These are phyloP conservation scores for Calocera cornea DNA, from an alignment of 768 basidiomycete species.

Conservation along the genomic window DNA sequence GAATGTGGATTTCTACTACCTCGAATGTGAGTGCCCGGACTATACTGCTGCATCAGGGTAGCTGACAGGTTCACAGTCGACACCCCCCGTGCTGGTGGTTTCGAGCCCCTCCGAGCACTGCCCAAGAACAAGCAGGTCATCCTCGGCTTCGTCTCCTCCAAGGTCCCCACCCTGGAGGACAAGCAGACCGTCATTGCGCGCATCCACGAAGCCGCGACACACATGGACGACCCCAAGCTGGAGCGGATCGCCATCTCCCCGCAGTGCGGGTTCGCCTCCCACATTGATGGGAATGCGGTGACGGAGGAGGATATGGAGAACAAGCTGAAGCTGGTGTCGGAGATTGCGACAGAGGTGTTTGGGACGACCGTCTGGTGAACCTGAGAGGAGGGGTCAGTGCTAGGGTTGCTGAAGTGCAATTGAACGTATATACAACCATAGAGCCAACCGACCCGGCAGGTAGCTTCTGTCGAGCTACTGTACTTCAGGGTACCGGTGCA, in stretches of 20 bases:
- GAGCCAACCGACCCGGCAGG: too few species aligned
- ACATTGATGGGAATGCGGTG: constrained; percentile 44
- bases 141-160: constrained; percentile 34
- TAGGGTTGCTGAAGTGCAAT: not conserved
- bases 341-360: constrained; percentile 25
- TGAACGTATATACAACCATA: not conserved
- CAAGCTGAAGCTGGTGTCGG: constrained; percentile 35
- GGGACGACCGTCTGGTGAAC: not conserved
- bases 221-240: constrained; percentile 33
- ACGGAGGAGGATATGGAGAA: constrained; percentile 37
- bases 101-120: constrained; percentile 24
- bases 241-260: constrained; percentile 39
- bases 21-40: constrained; percentile 14
- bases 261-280: constrained; percentile 52
- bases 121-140: constrained; percentile 30
- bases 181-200: constrained; percentile 36
- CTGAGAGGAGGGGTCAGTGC: not conserved
- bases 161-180: constrained; percentile 39
- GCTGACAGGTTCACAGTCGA: constrained; percentile 36
- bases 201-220: constrained; percentile 41
- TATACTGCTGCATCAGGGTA: not conserved
- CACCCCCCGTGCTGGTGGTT: constrained; percentile 44
- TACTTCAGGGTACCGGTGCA: too few species aligned
- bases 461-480: too few species aligned
- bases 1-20: constrained; percentile 41